phyloP scores from a whole-genome alignment of 129 eudicot species.

The Oenanthe sinensis region DNA sequence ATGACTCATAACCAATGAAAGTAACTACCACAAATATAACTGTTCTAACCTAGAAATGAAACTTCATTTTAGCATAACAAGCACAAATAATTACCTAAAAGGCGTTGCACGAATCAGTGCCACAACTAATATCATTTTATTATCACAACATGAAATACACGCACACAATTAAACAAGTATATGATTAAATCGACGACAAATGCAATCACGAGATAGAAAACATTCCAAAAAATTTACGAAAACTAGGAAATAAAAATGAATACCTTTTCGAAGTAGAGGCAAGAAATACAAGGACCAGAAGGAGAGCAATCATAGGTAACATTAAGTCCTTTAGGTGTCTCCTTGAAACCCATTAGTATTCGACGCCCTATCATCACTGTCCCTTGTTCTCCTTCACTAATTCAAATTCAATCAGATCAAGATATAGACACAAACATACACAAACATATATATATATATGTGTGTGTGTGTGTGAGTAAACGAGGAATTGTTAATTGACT shows the following conservation, averaged over 20 bases:
- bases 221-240: too few species aligned
- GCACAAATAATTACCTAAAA: too few species aligned
- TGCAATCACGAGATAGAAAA: too few species aligned
- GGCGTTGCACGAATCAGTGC: neutral
- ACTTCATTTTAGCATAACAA: too few species aligned
- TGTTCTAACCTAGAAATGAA: neutral
- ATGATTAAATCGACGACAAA: too few species aligned
- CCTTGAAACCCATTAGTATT: slow-evolving; percentile 59
- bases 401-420: neutral
- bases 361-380: slow-evolving; percentile 23
- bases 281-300: slow-evolving; percentile 58
- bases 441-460: too few species aligned
- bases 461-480: too few species aligned
- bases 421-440: neutral
- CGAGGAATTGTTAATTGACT: slow-evolving; percentile 3
- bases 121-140: neutral
- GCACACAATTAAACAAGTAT: too few species aligned
- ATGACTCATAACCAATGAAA: neutral
- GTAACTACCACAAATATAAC: neutral
- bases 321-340: slow-evolving; percentile 49
- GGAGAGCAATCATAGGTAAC: slow-evolving; percentile 84
- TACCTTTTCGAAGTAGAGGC: slow-evolving; percentile 84
- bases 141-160: neutral
- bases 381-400: slow-evolving; percentile 1
- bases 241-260: neutral